Evolutionary conservation across 139 green algal species (phyloP), one percentile per base, ranked within the genome.

Genomic region (Chlorella sp.): DNA sequence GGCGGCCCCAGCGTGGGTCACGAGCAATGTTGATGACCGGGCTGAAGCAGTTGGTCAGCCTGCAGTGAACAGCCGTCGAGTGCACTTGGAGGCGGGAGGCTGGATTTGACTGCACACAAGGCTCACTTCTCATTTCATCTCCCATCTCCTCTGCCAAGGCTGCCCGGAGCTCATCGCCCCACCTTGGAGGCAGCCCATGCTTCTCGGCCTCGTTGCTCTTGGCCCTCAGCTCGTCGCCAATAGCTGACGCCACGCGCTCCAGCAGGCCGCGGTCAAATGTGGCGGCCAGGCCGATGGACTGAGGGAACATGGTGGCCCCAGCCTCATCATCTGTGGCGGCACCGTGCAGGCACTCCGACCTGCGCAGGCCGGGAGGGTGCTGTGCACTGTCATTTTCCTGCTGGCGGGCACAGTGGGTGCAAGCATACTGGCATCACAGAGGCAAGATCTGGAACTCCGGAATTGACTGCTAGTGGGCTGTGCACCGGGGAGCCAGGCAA

Each of bases 11-110:
- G 12, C 90, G 73, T 13, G 88, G 86, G 78, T 92, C 88, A 28
- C 90, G 63, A 41, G 86, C 80, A 4, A 92, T 80, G 84, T 93
- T 93, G 88, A 93, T 91, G 82, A 92, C 91, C 41, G 90, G 90
- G 4, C 30, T 69, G 72, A 90, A 93, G 71, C 62, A 76, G 51
- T 90, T 91, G 20, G 90, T 88, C 39, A 65, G 39, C 30, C 89
- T 89, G 87, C 47, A 55, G 64, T 11, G 64, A 39, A 39, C 21
- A 18, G 9, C 9, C 3, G 23, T 18, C 6, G 65, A n/a, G 30
- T n/a, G n/a, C n/a, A n/a, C n/a, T n/a, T n/a, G n/a, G n/a, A n/a
- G n/a, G n/a, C n/a, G n/a, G n/a, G n/a, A n/a, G n/a, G n/a, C n/a
- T n/a, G n/a, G n/a, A n/a, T n/a, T n/a, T n/a, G n/a, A n/a, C n/a